Percentiles rank a stretch among this genome's conserved stretches.
These are phyloP conservation scores for Hypomyces perniciosus DNA, from an alignment of 2,329 filamentous ascomycete species.

Conservation along the genomic window DNA sequence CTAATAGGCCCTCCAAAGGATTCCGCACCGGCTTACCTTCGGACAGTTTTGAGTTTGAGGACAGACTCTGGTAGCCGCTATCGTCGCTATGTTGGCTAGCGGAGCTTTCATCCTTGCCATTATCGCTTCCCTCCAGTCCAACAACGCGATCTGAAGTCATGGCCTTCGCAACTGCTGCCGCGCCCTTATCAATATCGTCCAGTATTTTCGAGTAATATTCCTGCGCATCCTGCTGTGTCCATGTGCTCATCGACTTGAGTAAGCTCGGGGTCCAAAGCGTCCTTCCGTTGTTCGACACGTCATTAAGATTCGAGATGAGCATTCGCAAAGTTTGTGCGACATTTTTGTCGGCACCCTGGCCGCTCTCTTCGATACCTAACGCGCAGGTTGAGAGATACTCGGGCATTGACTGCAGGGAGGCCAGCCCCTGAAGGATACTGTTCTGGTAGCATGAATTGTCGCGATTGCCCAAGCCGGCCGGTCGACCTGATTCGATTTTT, in stretches of 20 bases:
- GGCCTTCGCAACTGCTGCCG: slow-evolving; percentile 42
- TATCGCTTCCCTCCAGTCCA: slow-evolving; percentile 3
- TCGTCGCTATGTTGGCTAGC: slow-evolving; percentile 49
- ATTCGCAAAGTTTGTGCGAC: slow-evolving; percentile 50
- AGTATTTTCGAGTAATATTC: slow-evolving; percentile 92
- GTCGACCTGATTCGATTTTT: slow-evolving; percentile 39
- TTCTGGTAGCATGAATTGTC: slow-evolving; percentile 99
- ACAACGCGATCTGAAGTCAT: neutral
- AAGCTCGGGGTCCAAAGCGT: slow-evolving; percentile 76
- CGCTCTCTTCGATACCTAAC: slow-evolving; percentile 19
- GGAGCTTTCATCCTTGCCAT: slow-evolving; percentile 35
- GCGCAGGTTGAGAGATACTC: slow-evolving; percentile 54
- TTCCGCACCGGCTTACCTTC: slow-evolving; percentile 50
- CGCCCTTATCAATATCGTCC: slow-evolving; percentile 76
- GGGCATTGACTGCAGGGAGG: slow-evolving; percentile 65
- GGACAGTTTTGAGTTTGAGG: slow-evolving; percentile 31
- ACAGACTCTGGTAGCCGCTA: slow-evolving; percentile 49
- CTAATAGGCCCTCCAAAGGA: slow-evolving; percentile 80
- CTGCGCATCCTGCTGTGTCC: slow-evolving; percentile 95
- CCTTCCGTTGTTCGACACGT: slow-evolving; percentile 63
- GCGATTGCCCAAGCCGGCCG: slow-evolving; percentile 74
- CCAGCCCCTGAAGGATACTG: slow-evolving; percentile 80
- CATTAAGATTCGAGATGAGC: slow-evolving; percentile 65
- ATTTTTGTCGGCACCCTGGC: slow-evolving; percentile 25
- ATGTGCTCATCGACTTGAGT: slow-evolving; percentile 88